Evolutionary conservation across 208 protist genomes (phyloP), one percentile per base, ranked within the genome.

Genomic region (Kentomonas sorsogonicus): DNA sequence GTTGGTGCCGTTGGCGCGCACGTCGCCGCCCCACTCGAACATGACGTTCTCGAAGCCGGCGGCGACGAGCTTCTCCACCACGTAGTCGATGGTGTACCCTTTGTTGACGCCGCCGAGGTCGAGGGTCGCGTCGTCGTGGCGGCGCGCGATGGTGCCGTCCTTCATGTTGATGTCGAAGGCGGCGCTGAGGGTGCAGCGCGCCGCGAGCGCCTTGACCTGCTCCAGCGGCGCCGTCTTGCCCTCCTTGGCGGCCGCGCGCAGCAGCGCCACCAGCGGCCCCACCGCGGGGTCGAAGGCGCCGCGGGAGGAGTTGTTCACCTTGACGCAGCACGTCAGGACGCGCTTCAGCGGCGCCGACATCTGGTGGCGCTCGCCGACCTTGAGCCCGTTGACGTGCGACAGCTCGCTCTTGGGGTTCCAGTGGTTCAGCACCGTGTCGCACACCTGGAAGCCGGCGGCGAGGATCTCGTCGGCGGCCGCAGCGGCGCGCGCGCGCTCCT

Each of bases 1-100:
- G 68, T 86, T 82, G 38, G 59, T 63, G 53, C 79, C 79, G 43
- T 52, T 74, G 26, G 60, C 79, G 36, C 71, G 69, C 34, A 66
- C 64, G 45, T 86, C 79, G 29, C 79, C 79, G 16, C 79, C 79
- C 79, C 79, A 86, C 48, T 86, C 79, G 33, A 86, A 83, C 62
- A 83, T 77, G 40, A 69, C 65, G 44, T 83, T 60, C 29, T 64
- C 38, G 63, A 76, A 65, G 40, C 74, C 72, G 33, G 64, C 22
- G 36, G 22, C 57, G 40, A 63, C 69, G 34, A 86, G 64, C 43
- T 56, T 56, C 66, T 86, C 70, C 18, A 83, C 60, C 11, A 75
- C 63, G 53, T 68, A 77, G 72, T 86, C 79, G 9, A 86, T 60
- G 20, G 59, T 74, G 69, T 74, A 82, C 57, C 79, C 79, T 53